A percentile compares a stretch with the other conserved stretches of the same genome.
Conservation (phyloP, 225 moss, liverwort and hornwort species). For the Neckera pumila region DNA sequence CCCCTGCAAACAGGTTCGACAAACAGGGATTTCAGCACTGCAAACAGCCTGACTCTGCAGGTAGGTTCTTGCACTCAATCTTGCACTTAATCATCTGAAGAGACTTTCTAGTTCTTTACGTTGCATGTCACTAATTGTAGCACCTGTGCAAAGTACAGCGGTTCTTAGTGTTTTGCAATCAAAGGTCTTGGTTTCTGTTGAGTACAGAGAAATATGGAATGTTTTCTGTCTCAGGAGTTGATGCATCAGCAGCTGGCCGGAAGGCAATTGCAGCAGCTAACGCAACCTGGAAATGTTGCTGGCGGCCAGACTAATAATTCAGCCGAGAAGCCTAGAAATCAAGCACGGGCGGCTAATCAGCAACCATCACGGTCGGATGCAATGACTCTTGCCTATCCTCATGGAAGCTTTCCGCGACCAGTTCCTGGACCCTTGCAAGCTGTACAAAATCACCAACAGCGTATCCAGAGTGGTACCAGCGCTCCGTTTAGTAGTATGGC, state of each 20-base stretch:
- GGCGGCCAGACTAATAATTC: conserved; percentile 34
- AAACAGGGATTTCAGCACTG: conserved; percentile 28
- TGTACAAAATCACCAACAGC: conserved; percentile 45
- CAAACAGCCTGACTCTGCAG: conserved; percentile 42
- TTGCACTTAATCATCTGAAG: neutral
- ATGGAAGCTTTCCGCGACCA: conserved; percentile 37
- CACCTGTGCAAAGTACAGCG: neutral
- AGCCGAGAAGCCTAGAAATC: conserved; percentile 49
- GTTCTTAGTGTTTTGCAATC: neutral
- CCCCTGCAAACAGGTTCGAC: conserved; percentile 27
- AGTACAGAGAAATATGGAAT: neutral
- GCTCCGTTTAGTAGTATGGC: conserved; percentile 51
- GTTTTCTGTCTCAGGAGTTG: conserved; percentile 27
- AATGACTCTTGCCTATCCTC: conserved; percentile 24
- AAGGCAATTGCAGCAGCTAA: conserved; percentile 48
- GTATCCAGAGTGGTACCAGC: conserved; percentile 38
- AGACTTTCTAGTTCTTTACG: neutral
- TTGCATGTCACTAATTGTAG: neutral
- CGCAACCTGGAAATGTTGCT: conserved; percentile 29
- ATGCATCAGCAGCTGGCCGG: conserved; percentile 60
- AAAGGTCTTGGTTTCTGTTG: neutral
- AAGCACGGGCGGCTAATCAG: conserved; percentile 37
- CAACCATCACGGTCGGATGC: conserved; percentile 41
- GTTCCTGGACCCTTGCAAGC: conserved; percentile 33
- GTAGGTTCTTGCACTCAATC: conserved; percentile 11